Evolutionary conservation across 176 grass and related monocot genomes (phyloP).

Genomic region (Oryza glaberrima): DNA sequence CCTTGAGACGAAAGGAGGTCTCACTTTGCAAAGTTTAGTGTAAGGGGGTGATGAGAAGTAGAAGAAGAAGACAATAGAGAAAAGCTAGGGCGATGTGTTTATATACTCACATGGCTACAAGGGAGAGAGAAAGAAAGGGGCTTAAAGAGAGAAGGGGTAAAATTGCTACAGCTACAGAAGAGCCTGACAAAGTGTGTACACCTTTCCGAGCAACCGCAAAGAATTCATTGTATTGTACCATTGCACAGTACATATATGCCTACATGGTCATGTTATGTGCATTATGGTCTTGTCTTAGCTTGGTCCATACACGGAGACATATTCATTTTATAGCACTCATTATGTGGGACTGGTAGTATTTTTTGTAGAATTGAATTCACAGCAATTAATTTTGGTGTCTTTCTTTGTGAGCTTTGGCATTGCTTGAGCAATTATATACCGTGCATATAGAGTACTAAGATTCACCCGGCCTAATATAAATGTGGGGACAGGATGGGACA

Average conservation of each 20-base stretch:
- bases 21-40: neutral
- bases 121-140: neutral
- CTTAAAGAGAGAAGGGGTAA: neutral
- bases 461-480: neutral
- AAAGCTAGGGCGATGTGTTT: slow-evolving; percentile 39
- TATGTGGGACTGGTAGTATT: neutral
- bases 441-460: neutral
- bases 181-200: slow-evolving; percentile 24
- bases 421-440: neutral
- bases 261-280: slow-evolving; percentile 24
- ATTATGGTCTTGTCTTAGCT: slow-evolving; percentile 26
- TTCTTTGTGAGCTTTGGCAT: neutral
- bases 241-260: slow-evolving; percentile 29
- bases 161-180: neutral
- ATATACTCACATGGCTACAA: slow-evolving; percentile 28
- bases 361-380: neutral
- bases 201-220: slow-evolving; percentile 39
- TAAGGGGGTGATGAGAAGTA: slow-evolving; percentile 4
- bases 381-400: neutral
- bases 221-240: slow-evolving; percentile 40
- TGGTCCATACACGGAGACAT: slow-evolving; percentile 16
- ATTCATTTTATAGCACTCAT: neutral
- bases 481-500: slow-evolving; percentile 17
- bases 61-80: slow-evolving; percentile 43
- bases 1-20: neutral